Base-by-base conservation (phyloP, 176 grass and related monocot species). In the Phragmites australis region DNA sequence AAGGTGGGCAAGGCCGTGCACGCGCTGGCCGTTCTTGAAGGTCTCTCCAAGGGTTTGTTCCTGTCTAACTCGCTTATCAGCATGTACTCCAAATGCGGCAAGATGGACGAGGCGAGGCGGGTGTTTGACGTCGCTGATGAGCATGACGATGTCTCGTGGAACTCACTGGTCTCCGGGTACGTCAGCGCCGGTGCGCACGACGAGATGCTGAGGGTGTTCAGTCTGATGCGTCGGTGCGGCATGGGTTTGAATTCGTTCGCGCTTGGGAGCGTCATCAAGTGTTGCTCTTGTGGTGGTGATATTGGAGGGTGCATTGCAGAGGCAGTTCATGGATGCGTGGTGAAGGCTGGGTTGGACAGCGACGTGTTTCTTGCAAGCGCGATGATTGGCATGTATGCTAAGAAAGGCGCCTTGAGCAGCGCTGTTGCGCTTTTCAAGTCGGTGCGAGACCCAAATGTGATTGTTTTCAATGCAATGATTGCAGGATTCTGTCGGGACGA, bases 381-480 rank as follows among this genome's bases (percentile, higher is more conserved):
- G 21, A 74, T 90, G 74, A 86, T 93, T 27, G 82, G 86, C 60
- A 90, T 93, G 83, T 93, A 92, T 54, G 81, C 93, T 9, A 88
- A 90, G 88, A 84, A 53, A 47, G 70, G 82, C 4, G 30, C 60
- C 46, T 52, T 96, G 65, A 2, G n/a, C 37, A 80, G 81, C 64
- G 84, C 93, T 61, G 65, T 86, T 5, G 68, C 44, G 3, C 61
- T 93, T 46, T 96, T 96, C 22, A 77, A 84, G 81, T 82, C 8
- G 0, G 73, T 90, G 62, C 69, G n/a, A n/a, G 69, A 86, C 51
- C 85, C 90, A n/a, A 96, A 93, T 81, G 79, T 93, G 68, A 86
- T 96, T 26, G 85, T 88, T 66, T 93, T 88, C 80, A 96, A 96
- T 37, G 83, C 90, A 45, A 93, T 93, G 85, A 90, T 96, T 13